Percentiles rank a stretch among this genome's conserved stretches.
These are phyloP conservation scores for Quercus ilex DNA, from an alignment of 306 rosid species.

Conservation along the genomic window DNA sequence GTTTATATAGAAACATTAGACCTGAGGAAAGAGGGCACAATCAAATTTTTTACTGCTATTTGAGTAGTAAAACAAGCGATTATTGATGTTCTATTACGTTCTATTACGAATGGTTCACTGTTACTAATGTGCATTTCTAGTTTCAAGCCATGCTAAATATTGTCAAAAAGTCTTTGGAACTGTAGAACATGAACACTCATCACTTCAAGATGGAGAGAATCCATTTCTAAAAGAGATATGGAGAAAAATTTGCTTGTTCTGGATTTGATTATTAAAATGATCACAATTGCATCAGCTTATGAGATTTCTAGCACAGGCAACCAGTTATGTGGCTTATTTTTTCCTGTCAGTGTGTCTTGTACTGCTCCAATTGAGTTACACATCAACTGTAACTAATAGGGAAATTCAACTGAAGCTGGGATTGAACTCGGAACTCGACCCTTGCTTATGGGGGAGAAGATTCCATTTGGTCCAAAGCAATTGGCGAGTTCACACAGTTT, in stretches of 20 bases:
- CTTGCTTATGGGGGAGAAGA: neutral
- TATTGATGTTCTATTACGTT: neutral
- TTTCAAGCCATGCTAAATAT: neutral
- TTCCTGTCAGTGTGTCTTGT: neutral
- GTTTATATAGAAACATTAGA: neutral
- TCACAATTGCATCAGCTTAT: neutral
- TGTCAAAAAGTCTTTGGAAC: neutral
- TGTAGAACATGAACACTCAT: neutral
- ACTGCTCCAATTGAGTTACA: neutral
- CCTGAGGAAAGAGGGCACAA: neutral
- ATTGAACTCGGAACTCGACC: neutral
- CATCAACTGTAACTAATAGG: neutral
- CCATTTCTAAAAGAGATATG: neutral
- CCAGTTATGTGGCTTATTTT: neutral
- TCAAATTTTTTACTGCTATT: neutral
- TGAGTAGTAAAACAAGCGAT: neutral
- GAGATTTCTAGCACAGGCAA: neutral
- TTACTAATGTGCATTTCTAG: neutral
- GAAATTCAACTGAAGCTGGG: neutral
- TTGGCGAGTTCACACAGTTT: neutral
- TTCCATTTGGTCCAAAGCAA: neutral
- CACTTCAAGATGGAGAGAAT: neutral
- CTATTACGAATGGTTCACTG: neutral
- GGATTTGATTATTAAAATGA: neutral
- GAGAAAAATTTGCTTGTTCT: neutral